Base-by-base conservation (phyloP, 441 rosid species). In the Adansonia gregorii region DNA sequence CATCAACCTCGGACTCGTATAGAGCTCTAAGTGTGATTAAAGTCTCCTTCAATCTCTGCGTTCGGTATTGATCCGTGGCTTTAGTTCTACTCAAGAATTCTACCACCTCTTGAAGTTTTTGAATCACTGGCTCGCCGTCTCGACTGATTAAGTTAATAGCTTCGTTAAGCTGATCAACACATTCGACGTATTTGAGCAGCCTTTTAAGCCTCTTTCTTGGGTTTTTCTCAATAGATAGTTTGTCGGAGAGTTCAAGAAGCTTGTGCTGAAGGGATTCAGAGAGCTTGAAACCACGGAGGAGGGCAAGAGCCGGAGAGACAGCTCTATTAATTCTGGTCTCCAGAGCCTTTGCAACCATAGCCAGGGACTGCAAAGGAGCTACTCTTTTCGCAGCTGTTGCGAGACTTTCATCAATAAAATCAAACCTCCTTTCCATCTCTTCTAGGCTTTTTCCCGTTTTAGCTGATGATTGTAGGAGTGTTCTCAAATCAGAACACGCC, bases 51-150 rank as follows among this genome's bases (percentile, higher is more conserved):
- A 91, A 78, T 72, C 95, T 85, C n/a, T 83, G 86, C 12, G 86
- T 77, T 63, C 85, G 82, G 31, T 67, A 80, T 79, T 80, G 90
- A 78, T 86, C 92, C 12, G 93, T 85, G 45, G 91, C 91, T 80
- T 89, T 88, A 20, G 93, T 91, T 83, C 94, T 81, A 86, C 93
- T 91, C 86, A 91, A 81, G 85, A 91, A 91, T 87, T 91, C 92
- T 79, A 89, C 92, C 55, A 87, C 93, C 80, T 91, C 95, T 56
- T 89, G 93, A 46, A 91, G 88, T 86, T 81, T 91, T 79, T 89
- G 93, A 67, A 89, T 88, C 82, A 85, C 90, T 0, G 88, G 92
- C 73, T 87, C 89, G 0, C 93, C 90, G 10, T 86, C 88, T 73
- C 78, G 74, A 70, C 76, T 59, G 11, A 90, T 87, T 1, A 82